These are phyloP conservation scores for Sisymbrium altissimum DNA, from an alignment of 345 rosid species.

Conservation along the genomic window DNA sequence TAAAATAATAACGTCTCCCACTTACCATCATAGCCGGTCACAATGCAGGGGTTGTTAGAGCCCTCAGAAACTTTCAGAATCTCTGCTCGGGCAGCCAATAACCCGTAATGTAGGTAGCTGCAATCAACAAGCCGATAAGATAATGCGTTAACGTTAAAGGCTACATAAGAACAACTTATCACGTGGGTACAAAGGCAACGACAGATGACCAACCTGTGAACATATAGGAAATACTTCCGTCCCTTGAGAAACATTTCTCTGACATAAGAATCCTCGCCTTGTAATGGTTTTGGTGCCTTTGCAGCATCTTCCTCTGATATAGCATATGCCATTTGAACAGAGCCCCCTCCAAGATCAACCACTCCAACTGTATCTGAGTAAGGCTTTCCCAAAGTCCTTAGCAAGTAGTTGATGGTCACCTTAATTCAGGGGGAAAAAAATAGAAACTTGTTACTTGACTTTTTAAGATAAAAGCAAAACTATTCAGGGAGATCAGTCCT, in stretches of 20 bases:
- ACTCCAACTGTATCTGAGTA: conserved; percentile 89
- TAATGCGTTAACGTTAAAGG: background rate
- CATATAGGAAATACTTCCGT: conserved; percentile 78
- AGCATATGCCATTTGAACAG: conserved; percentile 99
- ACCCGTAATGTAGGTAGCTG: conserved; percentile 92
- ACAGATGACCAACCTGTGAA: conserved; percentile 65
- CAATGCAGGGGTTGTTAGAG: conserved; percentile 74
- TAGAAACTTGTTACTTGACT: background rate
- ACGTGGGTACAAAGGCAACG: conserved; percentile 4
- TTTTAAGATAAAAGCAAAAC: background rate
- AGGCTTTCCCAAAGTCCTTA: conserved; percentile 68
- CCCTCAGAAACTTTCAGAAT: conserved; percentile 68
- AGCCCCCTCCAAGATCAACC: conserved; percentile 99
- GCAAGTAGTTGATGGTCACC: conserved; percentile 92
- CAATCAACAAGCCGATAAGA: conserved; percentile 10
- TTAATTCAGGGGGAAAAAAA: conserved; percentile 33
- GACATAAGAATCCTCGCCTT: conserved; percentile 81
- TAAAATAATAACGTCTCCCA: background rate
- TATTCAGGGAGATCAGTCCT: background rate
- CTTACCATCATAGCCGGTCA: conserved; percentile 76
- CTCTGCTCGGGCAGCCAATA: conserved; percentile 96
- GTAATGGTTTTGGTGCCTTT: conserved; percentile 56
- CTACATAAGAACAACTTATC: background rate
- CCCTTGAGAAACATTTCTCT: conserved; percentile 80
- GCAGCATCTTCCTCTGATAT: conserved; percentile 76